phyloP scores from a whole-genome alignment of 441 rosid species.

The Oxalis stricta region DNA sequence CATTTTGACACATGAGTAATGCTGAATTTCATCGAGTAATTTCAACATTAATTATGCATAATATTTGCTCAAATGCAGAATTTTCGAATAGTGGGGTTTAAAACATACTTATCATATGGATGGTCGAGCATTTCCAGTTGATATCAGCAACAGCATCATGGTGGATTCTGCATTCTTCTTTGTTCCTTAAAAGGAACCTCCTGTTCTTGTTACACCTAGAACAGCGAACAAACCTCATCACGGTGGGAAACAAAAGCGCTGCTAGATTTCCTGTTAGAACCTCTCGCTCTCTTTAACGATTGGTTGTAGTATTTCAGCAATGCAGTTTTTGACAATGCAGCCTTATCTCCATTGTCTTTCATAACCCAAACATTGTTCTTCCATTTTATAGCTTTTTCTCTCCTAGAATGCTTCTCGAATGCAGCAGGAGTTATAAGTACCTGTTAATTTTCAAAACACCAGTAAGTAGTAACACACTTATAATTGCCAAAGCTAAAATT shows the following conservation, averaged over 20 bases:
- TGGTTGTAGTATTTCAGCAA: slow-evolving; percentile 83
- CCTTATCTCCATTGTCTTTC: slow-evolving; percentile 80
- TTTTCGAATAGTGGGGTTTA: background rate
- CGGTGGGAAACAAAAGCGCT: slow-evolving; percentile 59
- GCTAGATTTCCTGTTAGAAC: slow-evolving; percentile 63
- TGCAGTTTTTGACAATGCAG: slow-evolving; percentile 78
- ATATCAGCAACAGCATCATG: slow-evolving; percentile 82
- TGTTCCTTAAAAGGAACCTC: slow-evolving; percentile 74
- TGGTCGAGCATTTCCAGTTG: slow-evolving; percentile 91
- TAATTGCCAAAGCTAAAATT: slow-evolving; percentile 18
- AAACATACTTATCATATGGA: slow-evolving; percentile 76
- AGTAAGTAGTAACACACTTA: background rate
- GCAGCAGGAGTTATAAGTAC: slow-evolving; percentile 93
- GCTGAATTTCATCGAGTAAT: too few species aligned
- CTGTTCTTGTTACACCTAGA: slow-evolving; percentile 72
- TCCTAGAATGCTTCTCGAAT: slow-evolving; percentile 98
- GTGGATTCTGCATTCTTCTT: slow-evolving; percentile 90
- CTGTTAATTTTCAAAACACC: slow-evolving; percentile 24
- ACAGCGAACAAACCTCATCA: slow-evolving; percentile 87
- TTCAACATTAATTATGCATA: too few species aligned
- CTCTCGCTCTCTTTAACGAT: slow-evolving; percentile 47
- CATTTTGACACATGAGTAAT: too few species aligned
- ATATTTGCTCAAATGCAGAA: background rate
- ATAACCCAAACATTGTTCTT: slow-evolving; percentile 98
- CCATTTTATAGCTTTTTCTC: slow-evolving; percentile 99